Conservation (phyloP, 2,329 filamentous ascomycete species). For the Ophiostoma sp. region DNA sequence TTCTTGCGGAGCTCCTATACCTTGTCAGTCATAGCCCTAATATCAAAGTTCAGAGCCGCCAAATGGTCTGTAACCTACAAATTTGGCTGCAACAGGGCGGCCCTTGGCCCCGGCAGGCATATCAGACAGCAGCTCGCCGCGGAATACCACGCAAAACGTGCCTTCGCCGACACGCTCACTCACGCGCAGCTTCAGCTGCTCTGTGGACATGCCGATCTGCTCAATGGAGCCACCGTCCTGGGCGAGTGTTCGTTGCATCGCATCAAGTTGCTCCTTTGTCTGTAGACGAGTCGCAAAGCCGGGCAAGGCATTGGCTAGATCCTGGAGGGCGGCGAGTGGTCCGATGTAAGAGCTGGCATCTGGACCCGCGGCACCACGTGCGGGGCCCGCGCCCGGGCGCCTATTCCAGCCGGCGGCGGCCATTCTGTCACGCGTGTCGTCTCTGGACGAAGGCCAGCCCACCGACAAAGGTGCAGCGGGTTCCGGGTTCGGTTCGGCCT, state of each 20-base stretch:
- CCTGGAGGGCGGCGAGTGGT: constrained; percentile 26
- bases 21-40: neutral
- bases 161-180: constrained; percentile 28
- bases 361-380: neutral
- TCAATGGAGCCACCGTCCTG: constrained; percentile 22
- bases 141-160: constrained; percentile 31
- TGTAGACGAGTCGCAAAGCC: constrained; percentile 52
- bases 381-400: constrained; percentile 26
- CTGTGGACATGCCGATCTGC: constrained; percentile 15
- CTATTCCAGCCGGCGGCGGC: constrained; percentile 26
- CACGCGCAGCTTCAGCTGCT: constrained; percentile 26
- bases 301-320: constrained; percentile 22
- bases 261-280: constrained; percentile 81
- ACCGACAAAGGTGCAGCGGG: neutral
- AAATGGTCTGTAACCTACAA: constrained; percentile 22
- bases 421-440: constrained; percentile 12
- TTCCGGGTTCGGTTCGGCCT: neutral
- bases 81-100: constrained; percentile 25
- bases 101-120: too few relatives aligned
- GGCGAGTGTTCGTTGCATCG: constrained; percentile 53
- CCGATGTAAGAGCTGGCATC: neutral
- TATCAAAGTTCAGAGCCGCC: neutral
- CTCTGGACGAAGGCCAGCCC: neutral
- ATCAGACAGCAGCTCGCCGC: constrained; percentile 18
- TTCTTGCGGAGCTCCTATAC: constrained; percentile 28